Conservation (phyloP, 805 yeast species). For the Citeromyces matritensis region DNA sequence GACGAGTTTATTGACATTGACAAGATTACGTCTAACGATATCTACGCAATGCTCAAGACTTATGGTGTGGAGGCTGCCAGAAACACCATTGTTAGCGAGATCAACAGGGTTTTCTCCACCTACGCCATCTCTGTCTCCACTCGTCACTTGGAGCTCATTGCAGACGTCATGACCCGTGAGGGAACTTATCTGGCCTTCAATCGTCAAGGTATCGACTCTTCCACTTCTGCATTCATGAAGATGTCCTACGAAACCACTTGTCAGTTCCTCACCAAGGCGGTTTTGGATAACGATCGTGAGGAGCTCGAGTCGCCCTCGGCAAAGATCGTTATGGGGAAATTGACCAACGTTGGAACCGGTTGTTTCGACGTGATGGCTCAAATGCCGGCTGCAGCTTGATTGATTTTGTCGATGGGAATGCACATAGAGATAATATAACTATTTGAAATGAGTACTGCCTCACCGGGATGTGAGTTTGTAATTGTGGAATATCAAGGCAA, state of each 20-base stretch:
- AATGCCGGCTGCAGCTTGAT: constrained; percentile 16
- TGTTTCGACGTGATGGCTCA: constrained; percentile 66
- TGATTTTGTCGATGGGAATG: neutral
- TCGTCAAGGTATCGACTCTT: constrained; percentile 95
- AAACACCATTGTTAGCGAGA: constrained; percentile 91
- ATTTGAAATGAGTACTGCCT: too few species aligned
- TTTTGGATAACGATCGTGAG: constrained; percentile 82
- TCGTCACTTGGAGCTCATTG: constrained; percentile 93
- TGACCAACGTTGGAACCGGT: constrained; percentile 91
- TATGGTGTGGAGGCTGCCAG: constrained; percentile 99
- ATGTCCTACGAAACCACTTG: constrained; percentile 99
- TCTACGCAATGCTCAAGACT: constrained; percentile 74
- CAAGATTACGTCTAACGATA: constrained; percentile 82
- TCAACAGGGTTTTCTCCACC: constrained; percentile 88
- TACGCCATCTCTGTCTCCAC: constrained; percentile 88
- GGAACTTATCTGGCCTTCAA: constrained; percentile 94
- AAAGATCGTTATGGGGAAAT: constrained; percentile 80
- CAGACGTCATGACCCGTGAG: constrained; percentile 98
- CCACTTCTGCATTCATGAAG: constrained; percentile 93
- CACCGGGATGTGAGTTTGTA: too few species aligned
- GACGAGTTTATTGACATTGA: constrained; percentile 86
- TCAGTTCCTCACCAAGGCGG: constrained; percentile 93
- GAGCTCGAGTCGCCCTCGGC: constrained; percentile 86
- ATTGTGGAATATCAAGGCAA: too few species aligned
- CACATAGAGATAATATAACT: too few species aligned